Evolutionary conservation across 2,329 filamentous ascomycete species (phyloP).

Genomic region (Beauveria sp.): DNA sequence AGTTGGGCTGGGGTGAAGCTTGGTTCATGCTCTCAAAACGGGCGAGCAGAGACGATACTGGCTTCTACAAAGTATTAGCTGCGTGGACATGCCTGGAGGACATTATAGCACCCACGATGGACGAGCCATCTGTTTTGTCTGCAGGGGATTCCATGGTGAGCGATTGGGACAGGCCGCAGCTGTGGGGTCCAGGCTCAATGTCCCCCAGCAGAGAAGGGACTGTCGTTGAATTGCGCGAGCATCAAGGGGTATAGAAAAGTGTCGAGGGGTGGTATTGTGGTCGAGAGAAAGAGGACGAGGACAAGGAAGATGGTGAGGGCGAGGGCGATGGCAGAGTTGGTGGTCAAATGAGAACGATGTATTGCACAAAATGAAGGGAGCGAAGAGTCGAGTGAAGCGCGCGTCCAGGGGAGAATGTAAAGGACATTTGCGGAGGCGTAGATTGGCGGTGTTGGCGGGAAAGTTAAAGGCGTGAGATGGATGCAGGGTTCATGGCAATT

Average conservation of each 20-base stretch:
- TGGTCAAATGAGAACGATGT: neutral
- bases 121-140: slow-evolving; percentile 66
- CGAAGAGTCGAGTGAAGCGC: neutral
- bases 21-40: slow-evolving; percentile 67
- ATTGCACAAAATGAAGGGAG: neutral
- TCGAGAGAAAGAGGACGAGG: neutral
- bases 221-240: neutral
- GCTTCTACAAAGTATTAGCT: slow-evolving; percentile 48
- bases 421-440: neutral
- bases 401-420: neutral
- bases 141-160: slow-evolving; percentile 16
- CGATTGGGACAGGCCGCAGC: neutral
- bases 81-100: neutral
- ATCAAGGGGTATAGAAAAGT: neutral
- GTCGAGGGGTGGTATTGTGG: neutral
- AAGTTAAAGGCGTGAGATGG: neutral
- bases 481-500: slow-evolving; percentile 4
- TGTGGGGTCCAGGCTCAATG: neutral
- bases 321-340: neutral
- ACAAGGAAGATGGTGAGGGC: neutral
- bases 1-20: slow-evolving; percentile 16
- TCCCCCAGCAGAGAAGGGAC: neutral
- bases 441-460: neutral
- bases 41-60: slow-evolving; percentile 72
- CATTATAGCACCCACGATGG: slow-evolving; percentile 49